These are phyloP conservation scores for Pseudonitzschia multiseries DNA, from an alignment of 108 stramenopile genomes.

Conservation along the genomic window DNA sequence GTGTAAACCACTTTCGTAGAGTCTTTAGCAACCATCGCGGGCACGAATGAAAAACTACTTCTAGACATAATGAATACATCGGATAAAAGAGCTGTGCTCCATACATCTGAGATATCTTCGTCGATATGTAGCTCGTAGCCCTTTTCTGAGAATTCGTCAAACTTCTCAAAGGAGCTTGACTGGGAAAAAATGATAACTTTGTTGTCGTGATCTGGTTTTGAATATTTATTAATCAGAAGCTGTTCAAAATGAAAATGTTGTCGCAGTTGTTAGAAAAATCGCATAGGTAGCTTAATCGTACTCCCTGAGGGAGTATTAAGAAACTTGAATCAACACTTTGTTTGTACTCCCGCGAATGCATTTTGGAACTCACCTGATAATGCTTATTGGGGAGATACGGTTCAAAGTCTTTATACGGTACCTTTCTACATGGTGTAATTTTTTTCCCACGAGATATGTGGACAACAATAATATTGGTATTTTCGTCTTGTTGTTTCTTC, in stretches of 20 bases:
- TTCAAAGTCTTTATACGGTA: neutral
- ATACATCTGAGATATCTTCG: constrained; percentile 20
- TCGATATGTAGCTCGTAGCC: constrained; percentile 35
- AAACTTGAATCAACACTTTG: neutral
- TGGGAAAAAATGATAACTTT: constrained; percentile 28
- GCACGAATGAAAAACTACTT: constrained; percentile 37
- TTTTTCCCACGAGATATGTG: constrained; percentile 40
- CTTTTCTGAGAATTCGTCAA: constrained; percentile 28
- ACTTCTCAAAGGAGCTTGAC: constrained; percentile 9
- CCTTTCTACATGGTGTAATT: constrained; percentile 24
- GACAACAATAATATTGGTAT: constrained; percentile 27
- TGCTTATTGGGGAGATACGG: constrained; percentile 42
- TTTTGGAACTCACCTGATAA: constrained; percentile 24
- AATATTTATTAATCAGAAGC: constrained; percentile 21
- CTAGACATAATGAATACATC: constrained; percentile 42
- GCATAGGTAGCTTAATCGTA: neutral
- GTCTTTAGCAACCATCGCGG: constrained; percentile 23
- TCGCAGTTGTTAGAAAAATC: neutral
- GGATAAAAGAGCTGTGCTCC: constrained; percentile 28
- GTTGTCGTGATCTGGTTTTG: constrained; percentile 6
- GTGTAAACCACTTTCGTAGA: constrained; percentile 33
- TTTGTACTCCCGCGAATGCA: neutral
- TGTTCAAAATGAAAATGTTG: neutral
- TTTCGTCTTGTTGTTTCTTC: constrained; percentile 6
- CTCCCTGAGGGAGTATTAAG: no score